phyloP scores from a whole-genome alignment of 2,329 filamentous ascomycete species.

The Aureobasidium musti region DNA sequence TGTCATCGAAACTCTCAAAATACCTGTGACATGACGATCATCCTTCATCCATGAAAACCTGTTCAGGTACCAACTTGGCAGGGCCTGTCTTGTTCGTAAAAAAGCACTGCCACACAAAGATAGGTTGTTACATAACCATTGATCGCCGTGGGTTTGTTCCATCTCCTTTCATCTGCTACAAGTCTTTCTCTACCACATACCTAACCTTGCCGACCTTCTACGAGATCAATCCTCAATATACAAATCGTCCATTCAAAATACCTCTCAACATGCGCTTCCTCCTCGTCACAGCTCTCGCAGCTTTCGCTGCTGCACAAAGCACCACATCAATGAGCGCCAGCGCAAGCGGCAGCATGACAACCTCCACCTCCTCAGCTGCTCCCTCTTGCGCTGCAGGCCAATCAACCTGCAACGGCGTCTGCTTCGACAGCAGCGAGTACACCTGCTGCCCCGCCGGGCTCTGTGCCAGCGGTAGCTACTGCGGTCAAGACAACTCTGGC shows the following conservation, averaged over 20 bases:
- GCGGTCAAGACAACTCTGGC: constrained; percentile 22
- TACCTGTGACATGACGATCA: constrained; percentile 25
- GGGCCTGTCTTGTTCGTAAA: background rate
- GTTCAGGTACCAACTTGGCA: constrained; percentile 22
- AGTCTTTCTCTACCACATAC: background rate
- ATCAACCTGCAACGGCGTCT: constrained; percentile 28
- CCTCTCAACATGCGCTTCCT: constrained; percentile 25
- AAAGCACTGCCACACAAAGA: constrained; percentile 10
- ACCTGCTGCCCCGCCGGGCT: constrained; percentile 25
- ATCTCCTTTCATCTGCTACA: background rate
- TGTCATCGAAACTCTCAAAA: constrained; percentile 15
- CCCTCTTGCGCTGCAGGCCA: constrained; percentile 26
- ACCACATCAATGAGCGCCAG: constrained; percentile 4
- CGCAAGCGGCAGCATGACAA: constrained; percentile 24
- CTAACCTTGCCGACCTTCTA: background rate
- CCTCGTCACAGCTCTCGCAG: constrained; percentile 20
- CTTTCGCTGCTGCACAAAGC: constrained; percentile 25
- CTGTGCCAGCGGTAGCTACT: constrained; percentile 26
- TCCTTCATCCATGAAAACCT: constrained; percentile 13
- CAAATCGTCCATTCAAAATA: too few species aligned
- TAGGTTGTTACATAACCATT: background rate
- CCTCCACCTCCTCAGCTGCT: constrained; percentile 17
- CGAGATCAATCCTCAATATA: too few species aligned
- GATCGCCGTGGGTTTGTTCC: background rate
- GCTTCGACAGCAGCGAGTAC: constrained; percentile 19